Conservation (phyloP, 306 rosid species). For the Fragaria iinumae region DNA sequence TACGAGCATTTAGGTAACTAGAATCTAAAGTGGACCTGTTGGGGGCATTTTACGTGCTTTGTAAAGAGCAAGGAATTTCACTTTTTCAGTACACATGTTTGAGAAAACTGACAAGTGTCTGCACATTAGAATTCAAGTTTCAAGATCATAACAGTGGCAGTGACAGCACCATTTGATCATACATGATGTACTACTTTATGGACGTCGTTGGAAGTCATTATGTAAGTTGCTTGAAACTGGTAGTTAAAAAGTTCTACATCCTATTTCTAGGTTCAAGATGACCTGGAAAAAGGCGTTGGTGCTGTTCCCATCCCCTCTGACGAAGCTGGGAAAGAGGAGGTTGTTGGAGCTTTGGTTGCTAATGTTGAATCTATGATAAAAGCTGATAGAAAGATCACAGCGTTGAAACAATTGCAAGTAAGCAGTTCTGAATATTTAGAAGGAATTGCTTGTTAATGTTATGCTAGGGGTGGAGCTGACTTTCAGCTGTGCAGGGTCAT, state of each 20-base stretch:
- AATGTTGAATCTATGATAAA: constrained; percentile 89
- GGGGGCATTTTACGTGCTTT: background rate
- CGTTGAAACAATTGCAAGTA: constrained; percentile 94
- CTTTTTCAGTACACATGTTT: background rate
- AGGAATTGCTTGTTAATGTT: constrained; percentile 9
- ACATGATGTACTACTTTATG: background rate
- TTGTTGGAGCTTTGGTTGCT: constrained; percentile 74
- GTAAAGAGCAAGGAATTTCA: background rate
- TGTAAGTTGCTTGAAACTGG: background rate
- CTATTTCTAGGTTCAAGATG: constrained; percentile 68
- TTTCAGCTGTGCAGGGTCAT: constrained; percentile 68
- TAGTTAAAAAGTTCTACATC: constrained; percentile 7
- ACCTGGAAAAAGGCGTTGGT: constrained; percentile 73
- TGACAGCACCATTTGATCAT: background rate
- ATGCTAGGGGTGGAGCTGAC: constrained; percentile 29
- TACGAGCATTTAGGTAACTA: background rate
- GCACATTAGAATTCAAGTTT: background rate
- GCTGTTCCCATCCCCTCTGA: constrained; percentile 81
- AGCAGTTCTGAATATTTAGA: constrained; percentile 20
- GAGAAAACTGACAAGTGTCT: background rate
- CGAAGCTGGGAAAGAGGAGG: constrained; percentile 72
- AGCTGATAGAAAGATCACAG: constrained; percentile 92
- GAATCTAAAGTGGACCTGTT: background rate
- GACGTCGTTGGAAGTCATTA: background rate
- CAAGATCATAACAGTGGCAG: background rate